Base-by-base conservation (phyloP, 495 filamentous ascomycete genomes). In the Penicillium desertorum region DNA sequence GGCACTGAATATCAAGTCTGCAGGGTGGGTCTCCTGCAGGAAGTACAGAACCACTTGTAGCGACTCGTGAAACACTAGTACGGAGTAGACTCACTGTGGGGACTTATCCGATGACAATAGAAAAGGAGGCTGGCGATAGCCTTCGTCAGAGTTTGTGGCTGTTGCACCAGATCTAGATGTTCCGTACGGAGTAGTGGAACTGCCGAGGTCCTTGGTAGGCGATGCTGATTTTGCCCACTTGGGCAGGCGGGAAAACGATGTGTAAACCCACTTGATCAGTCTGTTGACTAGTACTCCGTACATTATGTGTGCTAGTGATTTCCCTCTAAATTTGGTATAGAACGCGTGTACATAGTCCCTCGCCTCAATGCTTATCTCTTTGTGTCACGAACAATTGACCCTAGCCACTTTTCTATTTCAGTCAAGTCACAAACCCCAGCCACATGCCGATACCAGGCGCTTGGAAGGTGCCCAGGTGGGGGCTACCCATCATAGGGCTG, bases 141-240 rank as follows among this genome's bases (percentile, higher is more conserved):
- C 69, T 17, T 69, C 62, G 64, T 60, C 54, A 3, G 60, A 70
- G 10, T 65, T 70, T 48, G 56, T 63, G 49, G 64, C 62, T 52
- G 58, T 69, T 30, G 67, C 62, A 27, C 64, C 62, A 16, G 60
- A 63, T 29, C 42, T 70, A 22, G 62, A 70, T 37, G 60, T 50
- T 8, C 64, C 60, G 29, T 64, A 25, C 23, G 23, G 23, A 25
- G 23, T 25, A 69, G 58, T 67, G 67, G 67, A 70, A 62, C 48
- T 56, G 27, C 27, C 27, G 27, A 29, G 1, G 27, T 29, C 60
- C 20, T 49, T 67, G 44, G 43, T 65, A 27, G 60, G 65, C 11
- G 62, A 65, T 53, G 63, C 60, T 8, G 58, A 65, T 56, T 64
- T 57, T 27, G 61, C 27, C 7, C 27, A n/a, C n/a, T n/a, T n/a